Base-by-base conservation (phyloP, 2,329 filamentous ascomycete species). In the Colletotrichum sp. region DNA sequence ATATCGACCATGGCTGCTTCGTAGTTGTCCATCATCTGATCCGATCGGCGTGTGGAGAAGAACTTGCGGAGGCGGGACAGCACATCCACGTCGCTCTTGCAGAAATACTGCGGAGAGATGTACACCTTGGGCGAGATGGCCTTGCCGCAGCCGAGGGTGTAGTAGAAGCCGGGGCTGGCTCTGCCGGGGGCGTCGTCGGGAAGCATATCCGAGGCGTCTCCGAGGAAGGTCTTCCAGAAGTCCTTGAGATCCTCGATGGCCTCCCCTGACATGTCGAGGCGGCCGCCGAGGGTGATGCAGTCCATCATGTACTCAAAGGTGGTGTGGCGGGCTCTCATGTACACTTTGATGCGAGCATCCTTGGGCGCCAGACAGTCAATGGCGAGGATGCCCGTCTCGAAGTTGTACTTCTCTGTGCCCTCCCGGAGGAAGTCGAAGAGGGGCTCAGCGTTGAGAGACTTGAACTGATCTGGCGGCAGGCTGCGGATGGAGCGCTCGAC, bases 21-120 rank as follows among this genome's bases (percentile, higher is more conserved):
- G 22, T 76, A 76, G 32, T 72, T 76, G 39, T 76, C 73, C 73
- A 76, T 76, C 73, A 76, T 76, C 39, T 36, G 57, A 52, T 76
- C 73, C 8, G 73, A 64, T 19, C 73, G 69, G 11, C 73, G 73
- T 13, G 63, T 64, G 64, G 69, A 57, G 69, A 76, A 76, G 63
- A 76, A 76, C 39, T 16, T 57, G 69, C 73, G 73, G n/a, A 76
- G 73, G 11, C 73, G 69, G 13, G 55, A 55, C 3, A 76, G 57
- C 8, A 76, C 73, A n/a, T 76, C 73, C 25, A 64, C 30, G 19
- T 76, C 73, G 39, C 49, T 76, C 44, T 55, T 49, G 39, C 63
- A 68, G 9, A 76, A 76, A 29, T 72, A 72, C 32, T 73, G 71
- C 55, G 73, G 73, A 9, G 63, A 76, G 25, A 76, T 57, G 57